Base-by-base conservation (phyloP, 2,329 filamentous ascomycete genomes). In the Apiospora kogelbergensis region DNA sequence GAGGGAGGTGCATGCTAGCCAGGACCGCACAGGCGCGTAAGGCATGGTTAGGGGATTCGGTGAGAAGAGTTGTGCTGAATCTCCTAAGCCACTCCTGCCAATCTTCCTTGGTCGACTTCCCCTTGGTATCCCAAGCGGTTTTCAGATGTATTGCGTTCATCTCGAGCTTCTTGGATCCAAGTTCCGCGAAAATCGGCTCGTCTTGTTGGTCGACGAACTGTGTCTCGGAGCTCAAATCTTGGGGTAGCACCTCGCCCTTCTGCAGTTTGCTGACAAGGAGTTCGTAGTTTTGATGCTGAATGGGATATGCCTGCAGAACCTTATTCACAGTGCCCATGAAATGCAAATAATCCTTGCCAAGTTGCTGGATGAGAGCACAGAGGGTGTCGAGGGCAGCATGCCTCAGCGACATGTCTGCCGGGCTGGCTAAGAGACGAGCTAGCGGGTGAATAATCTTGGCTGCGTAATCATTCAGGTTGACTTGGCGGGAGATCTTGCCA, bases 31-130 rank as follows among this genome's bases (percentile, higher is more conserved):
- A 99, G 57, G 96, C 96, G 72, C 96, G 89, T 1, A 99, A 85
- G 10, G 97, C 95, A 76, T 98, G 96, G 73, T 98, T 97, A 3
- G 96, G 97, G 1, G 95, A 98, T 78, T 99, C 97, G 71, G 95
- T 93, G 60, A 99, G 86, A 9, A 99, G 85, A 68, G 97, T 97
- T 42, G 97, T 95, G 77, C 95, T 98, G 81, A 99, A 97, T 37
- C 95, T 89, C 71, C 97, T 90, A 81, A 99, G 94, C 96, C 96
- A 99, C 80, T 99, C 96, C 76, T 97, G 93, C 96, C 96, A 99
- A 81, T 99, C 96, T 78, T 99, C 96, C 75, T 95, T 94, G 11
- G 96, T 99, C 0, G 95, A 98, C 78, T 98, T 98, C 70, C 97
- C 94, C 70, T 92, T 94, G 0, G 97, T 96, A 75, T 98, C 96